These are phyloP conservation scores for Paramecium biaurelia DNA, from an alignment of 73 alveolate species.

Conservation along the genomic window DNA sequence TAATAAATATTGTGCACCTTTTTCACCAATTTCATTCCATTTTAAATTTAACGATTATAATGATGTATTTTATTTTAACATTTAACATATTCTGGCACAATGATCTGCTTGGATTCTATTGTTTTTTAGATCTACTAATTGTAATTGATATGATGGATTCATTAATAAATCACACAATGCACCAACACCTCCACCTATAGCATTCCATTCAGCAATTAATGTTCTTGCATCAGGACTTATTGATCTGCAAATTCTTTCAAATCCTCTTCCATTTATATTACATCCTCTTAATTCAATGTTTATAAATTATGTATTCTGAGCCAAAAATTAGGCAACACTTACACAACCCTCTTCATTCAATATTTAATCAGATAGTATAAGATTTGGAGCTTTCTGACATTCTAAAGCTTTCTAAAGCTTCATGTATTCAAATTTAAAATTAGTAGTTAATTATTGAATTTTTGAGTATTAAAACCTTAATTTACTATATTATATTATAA, in stretches of 20 bases:
- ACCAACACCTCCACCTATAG: slow-evolving; percentile 38
- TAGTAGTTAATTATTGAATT: background rate
- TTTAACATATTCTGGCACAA: background rate
- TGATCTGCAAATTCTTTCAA: slow-evolving; percentile 49
- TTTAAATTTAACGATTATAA: slow-evolving; percentile 50
- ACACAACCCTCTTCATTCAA: background rate
- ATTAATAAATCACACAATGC: slow-evolving; percentile 42
- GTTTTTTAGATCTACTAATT: slow-evolving; percentile 51
- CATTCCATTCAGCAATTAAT: slow-evolving; percentile 57
- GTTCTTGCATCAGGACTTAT: slow-evolving; percentile 26
- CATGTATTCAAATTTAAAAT: background rate
- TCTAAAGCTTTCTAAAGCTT: slow-evolving; percentile 8
- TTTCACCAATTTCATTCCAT: slow-evolving; percentile 63
- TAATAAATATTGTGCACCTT: slow-evolving; percentile 52
- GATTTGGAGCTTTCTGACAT: slow-evolving; percentile 6
- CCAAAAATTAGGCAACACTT: background rate
- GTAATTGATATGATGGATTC: slow-evolving; percentile 25
- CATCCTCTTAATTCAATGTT: slow-evolving; percentile 57
- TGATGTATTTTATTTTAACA: background rate
- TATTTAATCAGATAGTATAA: background rate
- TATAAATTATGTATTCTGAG: background rate
- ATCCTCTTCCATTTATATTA: slow-evolving; percentile 55
- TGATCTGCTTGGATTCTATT: slow-evolving; percentile 45
- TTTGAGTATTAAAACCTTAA: background rate
- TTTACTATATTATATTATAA: no score